These are phyloP conservation scores for Magnusiomyces fungicola DNA, from an alignment of 1,139 yeast species.

Conservation along the genomic window DNA sequence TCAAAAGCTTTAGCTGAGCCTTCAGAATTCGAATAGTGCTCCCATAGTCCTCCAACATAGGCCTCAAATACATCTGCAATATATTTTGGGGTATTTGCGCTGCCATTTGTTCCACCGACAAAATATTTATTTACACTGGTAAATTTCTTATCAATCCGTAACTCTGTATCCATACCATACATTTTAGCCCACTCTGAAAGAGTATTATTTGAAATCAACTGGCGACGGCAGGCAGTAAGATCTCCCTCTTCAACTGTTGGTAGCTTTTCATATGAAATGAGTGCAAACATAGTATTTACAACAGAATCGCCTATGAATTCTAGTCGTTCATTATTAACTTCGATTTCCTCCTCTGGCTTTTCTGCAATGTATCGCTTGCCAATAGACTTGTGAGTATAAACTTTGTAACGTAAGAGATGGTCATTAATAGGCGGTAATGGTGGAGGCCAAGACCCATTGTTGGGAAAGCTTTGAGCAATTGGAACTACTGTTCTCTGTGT, in stretches of 20 bases:
- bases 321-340: conserved; percentile 76
- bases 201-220: conserved; percentile 65
- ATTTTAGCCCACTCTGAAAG: conserved; percentile 61
- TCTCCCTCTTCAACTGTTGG: conserved; percentile 79
- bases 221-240: conserved; percentile 62
- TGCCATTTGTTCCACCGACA: conserved; percentile 24
- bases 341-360: conserved; percentile 48
- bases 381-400: conserved; percentile 75
- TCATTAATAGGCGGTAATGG: conserved; percentile 60
- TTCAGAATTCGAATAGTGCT: conserved; percentile 28
- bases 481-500: neutral
- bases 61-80: conserved; percentile 85
- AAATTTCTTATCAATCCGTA: conserved; percentile 33
- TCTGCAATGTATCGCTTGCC: conserved; percentile 51
- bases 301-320: conserved; percentile 94
- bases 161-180: conserved; percentile 61
- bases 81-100: conserved; percentile 37
- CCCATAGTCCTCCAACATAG: conserved; percentile 69
- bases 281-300: conserved; percentile 64
- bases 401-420: conserved; percentile 54
- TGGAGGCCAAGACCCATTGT: conserved; percentile 45
- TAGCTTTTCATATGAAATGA: conserved; percentile 55
- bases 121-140: conserved; percentile 13
- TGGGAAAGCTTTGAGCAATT: neutral
- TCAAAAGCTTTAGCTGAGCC: conserved; percentile 44